Base-by-base conservation (phyloP, 257 asterid genomes). In the Forsythia viridissima region DNA sequence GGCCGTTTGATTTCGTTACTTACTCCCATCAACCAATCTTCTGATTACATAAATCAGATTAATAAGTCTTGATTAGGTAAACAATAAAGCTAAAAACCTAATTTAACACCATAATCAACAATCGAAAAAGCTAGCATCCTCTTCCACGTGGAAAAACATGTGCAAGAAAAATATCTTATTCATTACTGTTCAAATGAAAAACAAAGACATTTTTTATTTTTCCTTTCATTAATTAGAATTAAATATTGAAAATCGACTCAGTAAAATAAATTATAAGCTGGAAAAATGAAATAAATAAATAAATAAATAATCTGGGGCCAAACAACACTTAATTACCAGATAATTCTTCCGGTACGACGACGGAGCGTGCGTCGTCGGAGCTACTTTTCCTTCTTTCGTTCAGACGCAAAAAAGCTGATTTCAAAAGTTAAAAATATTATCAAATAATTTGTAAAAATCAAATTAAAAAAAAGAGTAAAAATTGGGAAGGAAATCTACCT, bases 331-430 rank as follows among this genome's bases (percentile, higher is more conserved):
- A 94, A 24, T 30, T 30, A 30, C 98, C 96, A 65, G 98, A 88
- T 66, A 89, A 82, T 70, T 94, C 98, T 79, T 91, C 97, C 11
- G 97, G 97, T 6, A 94, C 97, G 73, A 94, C 97, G 80, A 80
- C 96, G 80, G 88, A 82, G 52, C 57, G 44, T 10, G 96, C 91
- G 6, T 89, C 94, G 66, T 92, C 97, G 0, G 97, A 89, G 70
- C 93, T 87, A 81, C 97, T 90, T 84, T 91, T 94, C 72, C 96
- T 86, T 77, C 97, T 85, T 16, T 87, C 90, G 8, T 44, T 39
- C 66, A 74, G 81, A 71, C 87, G 84, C 66, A 73, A 73, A 61
- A 44, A 40, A 46, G 61, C 89, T 87, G 81, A 39, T 83, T 68
- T 70, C 20, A 77, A 40, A 16, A 79, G 34, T 71, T 65, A 3